phyloP scores from a whole-genome alignment of 1,284 basidiomycete species.

The Wolfiporia cocos region DNA sequence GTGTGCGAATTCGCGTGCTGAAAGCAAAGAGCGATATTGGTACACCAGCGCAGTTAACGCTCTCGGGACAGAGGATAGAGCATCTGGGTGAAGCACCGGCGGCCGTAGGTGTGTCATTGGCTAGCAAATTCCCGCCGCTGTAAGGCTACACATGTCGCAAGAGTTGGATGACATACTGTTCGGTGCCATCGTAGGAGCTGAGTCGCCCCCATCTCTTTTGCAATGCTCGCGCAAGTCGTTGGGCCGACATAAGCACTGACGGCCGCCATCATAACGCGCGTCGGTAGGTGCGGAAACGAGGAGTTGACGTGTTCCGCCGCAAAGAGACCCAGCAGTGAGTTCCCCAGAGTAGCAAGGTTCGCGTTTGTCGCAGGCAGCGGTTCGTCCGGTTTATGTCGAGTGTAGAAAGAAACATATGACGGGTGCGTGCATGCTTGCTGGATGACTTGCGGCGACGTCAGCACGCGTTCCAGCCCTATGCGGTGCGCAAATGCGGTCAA shows the following conservation, averaged over 20 bases:
- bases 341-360: constrained; percentile 79
- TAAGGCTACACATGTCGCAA: not conserved
- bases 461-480: constrained; percentile 55
- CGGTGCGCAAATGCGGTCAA: constrained; percentile 72
- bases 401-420: constrained; percentile 58
- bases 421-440: constrained; percentile 80
- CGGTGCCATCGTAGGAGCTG: constrained; percentile 68
- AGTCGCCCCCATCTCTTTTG: constrained; percentile 73
- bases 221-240: constrained; percentile 76
- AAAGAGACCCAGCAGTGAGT: constrained; percentile 88
- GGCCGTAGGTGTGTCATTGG: constrained; percentile 40
- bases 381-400: constrained; percentile 46
- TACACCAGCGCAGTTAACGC: constrained; percentile 75
- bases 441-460: constrained; percentile 45
- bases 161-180: constrained; percentile 38
- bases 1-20: constrained; percentile 80
- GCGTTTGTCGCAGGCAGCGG: constrained; percentile 63
- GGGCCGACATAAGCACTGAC: constrained; percentile 90
- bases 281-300: constrained; percentile 88
- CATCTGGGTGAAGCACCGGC: constrained; percentile 61
- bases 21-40: constrained; percentile 71
- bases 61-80: constrained; percentile 70
- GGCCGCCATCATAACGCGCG: constrained; percentile 84
- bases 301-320: constrained; percentile 82
- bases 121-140: constrained; percentile 23